Evolutionary conservation across 1,139 yeast genomes (phyloP).

Genomic region (Candida gigantensis): DNA sequence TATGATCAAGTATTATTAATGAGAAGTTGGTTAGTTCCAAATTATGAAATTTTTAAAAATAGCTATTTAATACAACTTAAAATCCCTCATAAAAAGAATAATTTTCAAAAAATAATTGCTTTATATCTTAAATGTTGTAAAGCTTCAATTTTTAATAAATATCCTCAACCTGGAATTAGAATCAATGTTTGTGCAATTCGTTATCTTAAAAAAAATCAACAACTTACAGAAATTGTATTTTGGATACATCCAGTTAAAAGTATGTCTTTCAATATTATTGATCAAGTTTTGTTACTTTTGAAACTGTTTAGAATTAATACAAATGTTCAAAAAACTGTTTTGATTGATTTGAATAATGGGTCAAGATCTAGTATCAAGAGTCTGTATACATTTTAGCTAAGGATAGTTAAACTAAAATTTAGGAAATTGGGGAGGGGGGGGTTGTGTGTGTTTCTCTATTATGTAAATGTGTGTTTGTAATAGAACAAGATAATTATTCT

Average conservation of each 20-base stretch:
- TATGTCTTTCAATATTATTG: slow-evolving; percentile 14
- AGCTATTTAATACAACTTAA: slow-evolving; percentile 15
- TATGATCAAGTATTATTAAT: slow-evolving; percentile 9
- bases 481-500: too few species aligned
- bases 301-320: slow-evolving; percentile 8
- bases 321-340: slow-evolving; percentile 7
- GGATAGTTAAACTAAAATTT: too few species aligned
- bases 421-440: too few species aligned
- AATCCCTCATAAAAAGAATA: slow-evolving; percentile 1
- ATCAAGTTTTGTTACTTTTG: slow-evolving; percentile 11
- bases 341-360: slow-evolving; percentile 12
- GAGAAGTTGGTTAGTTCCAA: slow-evolving; percentile 13
- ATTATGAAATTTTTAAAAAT: slow-evolving; percentile 11
- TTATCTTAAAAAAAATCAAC: slow-evolving; percentile 2
- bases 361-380: slow-evolving; percentile 6
- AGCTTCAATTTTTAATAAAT: slow-evolving; percentile 7
- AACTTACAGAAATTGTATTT: slow-evolving; percentile 9
- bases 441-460: too few species aligned
- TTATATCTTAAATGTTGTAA: slow-evolving; percentile 9
- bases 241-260: slow-evolving; percentile 16
- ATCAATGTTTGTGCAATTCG: slow-evolving; percentile 14
- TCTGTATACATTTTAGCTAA: not conserved
- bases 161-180: slow-evolving; percentile 9
- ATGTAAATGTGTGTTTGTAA: too few species aligned
- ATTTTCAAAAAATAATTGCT: slow-evolving; percentile 1